Percentiles rank a stretch among this genome's conserved stretches.
Conservation (phyloP, 1,139 yeast genomes). For the Pneumocystis wakefieldiae region DNA sequence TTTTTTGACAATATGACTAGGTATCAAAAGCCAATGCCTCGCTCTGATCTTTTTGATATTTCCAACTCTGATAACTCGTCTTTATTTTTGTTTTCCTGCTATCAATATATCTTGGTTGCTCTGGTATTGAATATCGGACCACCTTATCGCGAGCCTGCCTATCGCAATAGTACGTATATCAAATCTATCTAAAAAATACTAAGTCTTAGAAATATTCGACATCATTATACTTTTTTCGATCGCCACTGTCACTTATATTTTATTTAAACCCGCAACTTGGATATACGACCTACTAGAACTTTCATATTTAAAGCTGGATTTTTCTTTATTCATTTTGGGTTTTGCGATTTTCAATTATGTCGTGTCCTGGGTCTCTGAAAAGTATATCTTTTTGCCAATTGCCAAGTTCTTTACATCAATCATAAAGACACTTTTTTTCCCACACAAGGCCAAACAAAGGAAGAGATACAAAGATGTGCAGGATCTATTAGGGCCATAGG, state of each 20-base stretch:
- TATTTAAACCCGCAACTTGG: background rate
- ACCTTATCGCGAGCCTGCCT: conserved; percentile 77
- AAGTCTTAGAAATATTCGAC: background rate
- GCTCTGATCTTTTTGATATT: conserved; percentile 55
- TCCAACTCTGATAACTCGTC: conserved; percentile 81
- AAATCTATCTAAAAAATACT: background rate
- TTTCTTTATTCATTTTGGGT: background rate
- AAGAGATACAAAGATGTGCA: background rate
- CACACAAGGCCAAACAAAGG: background rate
- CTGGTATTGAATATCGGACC: conserved; percentile 76
- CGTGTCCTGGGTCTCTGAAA: background rate
- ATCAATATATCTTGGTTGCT: conserved; percentile 79
- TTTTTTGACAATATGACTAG: background rate
- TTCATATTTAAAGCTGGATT: background rate
- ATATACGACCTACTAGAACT: background rate
- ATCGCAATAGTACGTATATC: conserved; percentile 31
- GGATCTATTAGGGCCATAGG: background rate
- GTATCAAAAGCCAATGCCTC: conserved; percentile 18
- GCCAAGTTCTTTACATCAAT: background rate
- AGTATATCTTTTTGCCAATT: background rate
- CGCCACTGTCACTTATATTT: background rate
- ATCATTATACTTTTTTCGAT: background rate
- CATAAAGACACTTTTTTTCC: background rate
- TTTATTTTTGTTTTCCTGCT: conserved; percentile 62
- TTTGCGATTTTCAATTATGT: background rate